Evolutionary conservation across 192 early-diverging fungal species (phyloP), one percentile per base, ranked within the genome.

Genomic region (Bifiguratus adelaidae): DNA sequence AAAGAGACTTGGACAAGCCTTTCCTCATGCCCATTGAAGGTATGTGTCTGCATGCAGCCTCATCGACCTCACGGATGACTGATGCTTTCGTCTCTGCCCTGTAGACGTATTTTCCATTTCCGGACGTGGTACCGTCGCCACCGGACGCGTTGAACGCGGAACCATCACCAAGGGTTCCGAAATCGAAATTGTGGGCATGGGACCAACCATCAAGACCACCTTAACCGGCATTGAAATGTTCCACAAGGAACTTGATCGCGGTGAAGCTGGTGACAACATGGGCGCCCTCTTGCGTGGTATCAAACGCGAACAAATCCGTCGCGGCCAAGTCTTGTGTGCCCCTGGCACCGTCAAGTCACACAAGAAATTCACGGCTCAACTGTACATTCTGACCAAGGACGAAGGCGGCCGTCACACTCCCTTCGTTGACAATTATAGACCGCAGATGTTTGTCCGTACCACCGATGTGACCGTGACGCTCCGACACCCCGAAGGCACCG

Each of bases 201-300:
- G 92, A 15, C 68, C 77, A 18, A 84, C 82, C 41, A 67, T 81
- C 54, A 94, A 93, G 81, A 95, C 93, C 47, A 93, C 78, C 13
- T 71, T 97, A 47, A 99, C 91, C n/a, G 91, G 93, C 51, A 82
- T 99, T 50, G 95, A 99, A 66, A 96, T 96, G 92, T 95, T 95
- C 89, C 93, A 93, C 80, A 97, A 99, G 76, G 88, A 94, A 80
- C 83, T 99, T 44, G 92, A 95, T 59, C 80, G 80, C 58, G 95
- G 89, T 58, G 85, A 94, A 65, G 91, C 95, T 48, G 93, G 95
- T 66, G 93, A 99, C 67, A 95, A 99, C 77, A 94, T 95, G 79
- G 93, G 95, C 44, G 88, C 89, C 24, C 80, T 96, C 38, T 76
- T 99, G 47, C 92, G 95, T 68, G 91, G 91, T 67, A 76, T 99